A percentile compares a stretch with the other conserved stretches of the same genome.
These are phyloP conservation scores for Colletotrichum eremochloae DNA, from an alignment of 2,329 filamentous ascomycete species.

Conservation along the genomic window DNA sequence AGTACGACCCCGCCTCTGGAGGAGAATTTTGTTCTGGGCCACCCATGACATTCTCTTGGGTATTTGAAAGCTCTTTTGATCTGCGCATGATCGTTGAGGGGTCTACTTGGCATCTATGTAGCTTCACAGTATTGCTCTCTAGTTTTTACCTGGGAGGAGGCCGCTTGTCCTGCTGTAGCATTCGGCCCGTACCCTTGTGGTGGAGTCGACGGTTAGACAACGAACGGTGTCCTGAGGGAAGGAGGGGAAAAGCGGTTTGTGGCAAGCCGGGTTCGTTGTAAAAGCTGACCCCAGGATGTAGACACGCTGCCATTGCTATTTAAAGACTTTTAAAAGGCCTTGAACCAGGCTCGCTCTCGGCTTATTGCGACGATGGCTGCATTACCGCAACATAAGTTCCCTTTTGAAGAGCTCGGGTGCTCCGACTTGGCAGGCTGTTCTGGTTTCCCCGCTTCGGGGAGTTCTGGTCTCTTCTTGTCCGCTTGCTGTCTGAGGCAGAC, in stretches of 20 bases:
- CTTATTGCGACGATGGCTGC: neutral
- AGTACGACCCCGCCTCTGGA: neutral
- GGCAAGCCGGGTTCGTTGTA: neutral
- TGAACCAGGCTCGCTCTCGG: neutral
- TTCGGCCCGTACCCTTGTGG: neutral
- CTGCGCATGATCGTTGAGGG: slow-evolving; percentile 3
- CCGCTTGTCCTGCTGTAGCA: neutral
- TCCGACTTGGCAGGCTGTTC: neutral
- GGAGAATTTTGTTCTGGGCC: neutral
- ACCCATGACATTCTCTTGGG: neutral
- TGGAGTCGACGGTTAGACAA: neutral
- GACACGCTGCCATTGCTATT: neutral
- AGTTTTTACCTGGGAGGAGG: neutral
- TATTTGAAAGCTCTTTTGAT: slow-evolving; percentile 1
- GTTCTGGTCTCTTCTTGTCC: neutral
- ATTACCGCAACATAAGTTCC: neutral
- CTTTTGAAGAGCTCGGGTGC: no score
- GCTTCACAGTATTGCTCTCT: neutral
- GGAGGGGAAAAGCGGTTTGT: neutral
- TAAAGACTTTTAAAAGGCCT: neutral
- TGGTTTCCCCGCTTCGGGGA: neutral
- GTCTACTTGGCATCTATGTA: neutral
- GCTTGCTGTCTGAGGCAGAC: neutral
- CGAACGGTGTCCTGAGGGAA: neutral
- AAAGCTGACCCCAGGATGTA: neutral